These are phyloP conservation scores for Venturiaceae sp. DNA, from an alignment of 2,329 filamentous ascomycete species.

Conservation along the genomic window DNA sequence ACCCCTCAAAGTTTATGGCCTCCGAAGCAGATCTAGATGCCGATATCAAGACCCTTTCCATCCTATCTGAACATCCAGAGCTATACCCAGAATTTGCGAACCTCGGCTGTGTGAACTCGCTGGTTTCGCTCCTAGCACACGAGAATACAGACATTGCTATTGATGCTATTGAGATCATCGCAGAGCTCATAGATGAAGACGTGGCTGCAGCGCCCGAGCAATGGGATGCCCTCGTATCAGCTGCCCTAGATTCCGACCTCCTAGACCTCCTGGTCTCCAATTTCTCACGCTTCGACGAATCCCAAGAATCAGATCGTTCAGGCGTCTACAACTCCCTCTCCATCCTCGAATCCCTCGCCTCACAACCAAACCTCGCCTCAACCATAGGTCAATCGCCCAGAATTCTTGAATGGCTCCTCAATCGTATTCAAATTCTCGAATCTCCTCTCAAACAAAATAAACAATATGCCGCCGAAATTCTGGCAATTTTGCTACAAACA, in stretches of 20 bases:
- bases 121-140: conserved; percentile 78
- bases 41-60: conserved; percentile 76
- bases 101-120: conserved; percentile 59
- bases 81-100: conserved; percentile 74
- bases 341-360: conserved; percentile 79
- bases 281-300: conserved; percentile 70
- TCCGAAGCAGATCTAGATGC: conserved; percentile 84
- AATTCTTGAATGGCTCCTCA: conserved; percentile 68
- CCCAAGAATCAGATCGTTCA: conserved; percentile 57
- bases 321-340: conserved; percentile 79
- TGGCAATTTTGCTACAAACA: conserved; percentile 79
- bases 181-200: conserved; percentile 89
- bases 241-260: conserved; percentile 55
- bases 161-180: conserved; percentile 77
- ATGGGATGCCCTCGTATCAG: conserved; percentile 65
- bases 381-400: conserved; percentile 59
- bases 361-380: conserved; percentile 57
- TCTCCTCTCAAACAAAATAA: conserved; percentile 73
- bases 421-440: conserved; percentile 62
- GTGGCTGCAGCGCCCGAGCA: conserved; percentile 70
- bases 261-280: conserved; percentile 68
- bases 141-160: conserved; percentile 98
- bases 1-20: conserved; percentile 73
- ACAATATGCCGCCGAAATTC: conserved; percentile 85
- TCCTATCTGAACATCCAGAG: conserved; percentile 77